Percentiles rank a stretch among this genome's conserved stretches.
Conservation (phyloP, 139 green algal species). For the Chlamydomonas sp. region DNA sequence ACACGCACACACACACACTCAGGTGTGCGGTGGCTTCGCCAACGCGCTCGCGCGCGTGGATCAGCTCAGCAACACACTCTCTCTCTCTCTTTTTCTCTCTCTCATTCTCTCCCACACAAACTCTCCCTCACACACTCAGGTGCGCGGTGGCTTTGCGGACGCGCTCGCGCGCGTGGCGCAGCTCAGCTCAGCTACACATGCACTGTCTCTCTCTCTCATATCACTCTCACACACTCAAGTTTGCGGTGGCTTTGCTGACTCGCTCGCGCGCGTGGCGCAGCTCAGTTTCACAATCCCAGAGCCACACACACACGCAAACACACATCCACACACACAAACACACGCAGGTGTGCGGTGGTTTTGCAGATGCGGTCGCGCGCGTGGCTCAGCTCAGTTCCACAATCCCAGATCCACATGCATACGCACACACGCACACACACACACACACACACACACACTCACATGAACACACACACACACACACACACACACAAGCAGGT, state of each 20-base stretch:
- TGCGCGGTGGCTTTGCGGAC: constrained; percentile 84
- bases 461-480: not conserved
- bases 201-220: too few relatives aligned
- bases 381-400: not conserved
- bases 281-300: not conserved
- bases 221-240: too few relatives aligned
- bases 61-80: too few relatives aligned
- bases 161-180: constrained; percentile 55
- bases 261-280: not conserved
- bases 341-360: too few relatives aligned
- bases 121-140: too few relatives aligned
- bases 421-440: not conserved
- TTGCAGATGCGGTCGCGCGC: not conserved
- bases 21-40: too few relatives aligned
- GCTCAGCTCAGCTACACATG: too few relatives aligned
- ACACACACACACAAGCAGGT: constrained; percentile 38
- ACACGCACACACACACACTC: too few relatives aligned
- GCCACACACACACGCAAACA: not conserved
- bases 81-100: not conserved
- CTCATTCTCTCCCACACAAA: too few relatives aligned
- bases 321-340: not conserved
- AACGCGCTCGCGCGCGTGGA: too few relatives aligned
- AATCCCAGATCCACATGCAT: not conserved
- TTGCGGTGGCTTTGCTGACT: too few relatives aligned
- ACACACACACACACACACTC: not conserved